Evolutionary conservation across 2,329 filamentous ascomycete genomes (phyloP).

Genomic region (Cladosporium colombiae): DNA sequence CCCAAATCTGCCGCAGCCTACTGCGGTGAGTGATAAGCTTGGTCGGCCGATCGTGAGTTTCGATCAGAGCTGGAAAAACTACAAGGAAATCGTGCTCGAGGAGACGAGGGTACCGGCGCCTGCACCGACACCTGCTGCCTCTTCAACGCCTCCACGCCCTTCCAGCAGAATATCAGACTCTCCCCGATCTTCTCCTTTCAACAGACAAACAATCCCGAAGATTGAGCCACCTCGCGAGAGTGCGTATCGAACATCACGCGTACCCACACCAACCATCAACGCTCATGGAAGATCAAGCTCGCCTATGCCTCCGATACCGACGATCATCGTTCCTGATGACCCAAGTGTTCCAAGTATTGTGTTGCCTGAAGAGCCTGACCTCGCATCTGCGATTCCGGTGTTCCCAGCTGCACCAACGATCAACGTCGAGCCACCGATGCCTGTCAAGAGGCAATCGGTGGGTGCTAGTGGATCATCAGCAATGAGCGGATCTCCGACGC

Average conservation of each 20-base stretch:
- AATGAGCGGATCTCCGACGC: neutral
- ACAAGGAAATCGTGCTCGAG: conserved; percentile 72
- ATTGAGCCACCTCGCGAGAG: conserved; percentile 27
- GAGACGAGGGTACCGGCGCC: conserved; percentile 41
- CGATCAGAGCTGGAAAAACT: conserved; percentile 73
- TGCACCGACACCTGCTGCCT: conserved; percentile 22
- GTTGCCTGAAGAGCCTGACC: conserved; percentile 32
- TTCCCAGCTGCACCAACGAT: conserved; percentile 25
- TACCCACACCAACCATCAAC: neutral
- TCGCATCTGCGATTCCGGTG: conserved; percentile 8
- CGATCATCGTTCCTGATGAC: conserved; percentile 25
- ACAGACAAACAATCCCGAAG: conserved; percentile 25
- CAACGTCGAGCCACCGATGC: conserved; percentile 26
- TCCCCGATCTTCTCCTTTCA: conserved; percentile 12
- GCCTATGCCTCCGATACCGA: conserved; percentile 27
- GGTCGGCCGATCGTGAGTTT: conserved; percentile 98
- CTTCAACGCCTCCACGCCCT: neutral
- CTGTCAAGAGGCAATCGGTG: conserved; percentile 2
- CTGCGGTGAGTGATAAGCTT: conserved; percentile 84
- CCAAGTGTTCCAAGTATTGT: conserved; percentile 6
- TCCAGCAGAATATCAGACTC: conserved; percentile 10
- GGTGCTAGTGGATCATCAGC: neutral
- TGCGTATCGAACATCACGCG: neutral
- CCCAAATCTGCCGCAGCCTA: conserved; percentile 81
- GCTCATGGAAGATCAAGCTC: neutral